phyloP scores from a whole-genome alignment of 345 rosid genomes.

The Salix exigua region DNA sequence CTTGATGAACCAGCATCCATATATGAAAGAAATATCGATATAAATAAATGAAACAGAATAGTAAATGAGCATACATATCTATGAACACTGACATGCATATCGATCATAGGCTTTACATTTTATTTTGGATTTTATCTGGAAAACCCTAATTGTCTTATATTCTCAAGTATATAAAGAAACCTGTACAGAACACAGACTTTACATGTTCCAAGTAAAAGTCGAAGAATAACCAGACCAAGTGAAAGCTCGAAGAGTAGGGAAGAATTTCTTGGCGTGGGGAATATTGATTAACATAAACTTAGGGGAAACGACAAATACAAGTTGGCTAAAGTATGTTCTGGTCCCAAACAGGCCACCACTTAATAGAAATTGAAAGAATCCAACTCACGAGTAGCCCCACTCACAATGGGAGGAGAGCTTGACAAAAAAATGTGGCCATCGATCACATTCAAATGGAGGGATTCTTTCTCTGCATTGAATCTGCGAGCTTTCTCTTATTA shows the following conservation, averaged over 20 bases:
- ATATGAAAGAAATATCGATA: neutral
- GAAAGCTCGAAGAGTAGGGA: neutral
- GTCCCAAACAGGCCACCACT: conserved; percentile 19
- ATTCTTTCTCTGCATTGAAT: conserved; percentile 25
- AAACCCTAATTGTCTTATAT: fast-evolving
- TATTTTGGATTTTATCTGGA: too few species aligned
- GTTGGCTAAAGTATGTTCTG: neutral
- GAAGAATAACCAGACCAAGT: neutral
- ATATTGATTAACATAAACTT: neutral
- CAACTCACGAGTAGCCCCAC: conserved; percentile 3
- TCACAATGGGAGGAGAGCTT: neutral
- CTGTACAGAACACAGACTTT: neutral
- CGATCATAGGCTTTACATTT: neutral
- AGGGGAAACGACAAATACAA: conserved; percentile 20
- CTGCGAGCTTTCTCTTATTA: conserved; percentile 20
- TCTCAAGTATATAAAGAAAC: fast-evolving
- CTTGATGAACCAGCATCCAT: neutral
- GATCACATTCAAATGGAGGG: too few species aligned
- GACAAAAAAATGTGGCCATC: conserved; percentile 7
- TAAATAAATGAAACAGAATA: neutral
- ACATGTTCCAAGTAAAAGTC: neutral
- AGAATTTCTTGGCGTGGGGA: neutral
- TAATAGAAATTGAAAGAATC: neutral
- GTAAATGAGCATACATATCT: neutral
- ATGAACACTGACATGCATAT: neutral